Evolutionary conservation across 2,329 filamentous ascomycete genomes (phyloP).

Genomic region (Fusarium dimerum): DNA sequence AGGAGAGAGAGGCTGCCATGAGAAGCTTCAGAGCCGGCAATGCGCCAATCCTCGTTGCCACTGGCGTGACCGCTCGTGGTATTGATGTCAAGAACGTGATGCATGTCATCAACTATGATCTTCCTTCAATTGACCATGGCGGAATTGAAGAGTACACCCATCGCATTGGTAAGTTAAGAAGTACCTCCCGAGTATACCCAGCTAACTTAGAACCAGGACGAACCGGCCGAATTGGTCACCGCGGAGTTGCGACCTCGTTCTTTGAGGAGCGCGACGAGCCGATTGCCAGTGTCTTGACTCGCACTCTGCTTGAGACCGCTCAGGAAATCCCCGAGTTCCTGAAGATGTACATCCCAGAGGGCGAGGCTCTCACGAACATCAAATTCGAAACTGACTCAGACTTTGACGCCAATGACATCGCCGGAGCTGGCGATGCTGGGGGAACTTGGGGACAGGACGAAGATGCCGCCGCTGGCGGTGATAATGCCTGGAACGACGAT

Average conservation of each 20-base stretch:
- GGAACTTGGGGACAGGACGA: conserved; percentile 14
- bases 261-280: conserved; percentile 77
- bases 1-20: conserved; percentile 89
- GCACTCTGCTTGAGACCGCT: conserved; percentile 76
- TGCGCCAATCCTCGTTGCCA: conserved; percentile 80
- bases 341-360: conserved; percentile 60
- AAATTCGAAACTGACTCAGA: conserved; percentile 59
- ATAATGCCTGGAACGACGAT: conserved; percentile 12
- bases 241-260: conserved; percentile 84
- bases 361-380: conserved; percentile 45
- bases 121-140: conserved; percentile 73
- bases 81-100: conserved; percentile 84
- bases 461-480: conserved; percentile 15
- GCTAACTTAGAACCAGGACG: conserved; percentile 58
- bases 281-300: conserved; percentile 73
- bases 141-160: conserved; percentile 94
- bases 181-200: neutral
- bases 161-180: conserved; percentile 71
- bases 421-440: conserved; percentile 27
- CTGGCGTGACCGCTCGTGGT: conserved; percentile 83
- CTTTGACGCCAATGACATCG: conserved; percentile 44
- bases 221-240: conserved; percentile 89
- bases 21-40: conserved; percentile 76
- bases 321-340: conserved; percentile 85
- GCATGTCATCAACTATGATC: conserved; percentile 92